Conservation (phyloP, 306 rosid species). For the Fragaria iinumae region DNA sequence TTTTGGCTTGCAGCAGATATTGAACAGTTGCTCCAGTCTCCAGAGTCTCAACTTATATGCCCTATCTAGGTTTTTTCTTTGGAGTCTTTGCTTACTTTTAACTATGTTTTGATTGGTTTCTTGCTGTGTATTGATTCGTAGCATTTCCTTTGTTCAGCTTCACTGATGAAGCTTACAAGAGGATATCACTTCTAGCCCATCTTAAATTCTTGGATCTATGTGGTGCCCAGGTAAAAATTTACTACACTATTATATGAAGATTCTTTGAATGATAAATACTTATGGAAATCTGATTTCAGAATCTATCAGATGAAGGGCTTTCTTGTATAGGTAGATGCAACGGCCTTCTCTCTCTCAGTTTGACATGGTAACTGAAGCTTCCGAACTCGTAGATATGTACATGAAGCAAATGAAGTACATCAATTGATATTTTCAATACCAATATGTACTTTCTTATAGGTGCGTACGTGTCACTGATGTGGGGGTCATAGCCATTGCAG, state of each 20-base stretch:
- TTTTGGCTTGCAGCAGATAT: constrained; percentile 54
- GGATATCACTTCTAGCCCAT: constrained; percentile 45
- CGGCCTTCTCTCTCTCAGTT: constrained; percentile 59
- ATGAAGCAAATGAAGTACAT: constrained; percentile 6
- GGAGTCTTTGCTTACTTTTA: constrained; percentile 17
- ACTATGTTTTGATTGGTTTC: background rate
- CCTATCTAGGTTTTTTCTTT: constrained; percentile 58
- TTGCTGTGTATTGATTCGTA: constrained; percentile 22
- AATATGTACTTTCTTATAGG: constrained; percentile 41
- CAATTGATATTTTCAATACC: background rate
- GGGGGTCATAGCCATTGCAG: constrained; percentile 61
- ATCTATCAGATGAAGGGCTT: constrained; percentile 76
- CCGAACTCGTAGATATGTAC: constrained; percentile 11
- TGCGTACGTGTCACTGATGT: constrained; percentile 70
- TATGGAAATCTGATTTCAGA: constrained; percentile 40
- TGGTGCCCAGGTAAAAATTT: constrained; percentile 70
- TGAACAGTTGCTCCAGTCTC: constrained; percentile 52
- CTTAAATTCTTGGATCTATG: constrained; percentile 72
- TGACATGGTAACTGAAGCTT: constrained; percentile 66
- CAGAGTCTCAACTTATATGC: constrained; percentile 79
- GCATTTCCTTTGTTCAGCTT: constrained; percentile 46
- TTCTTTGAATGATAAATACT: constrained; percentile 23
- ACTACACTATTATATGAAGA: constrained; percentile 4
- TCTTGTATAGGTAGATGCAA: constrained; percentile 56
- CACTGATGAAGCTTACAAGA: constrained; percentile 68